phyloP scores from a whole-genome alignment of 805 yeast genomes.

The Starmerella sirachaensis region DNA sequence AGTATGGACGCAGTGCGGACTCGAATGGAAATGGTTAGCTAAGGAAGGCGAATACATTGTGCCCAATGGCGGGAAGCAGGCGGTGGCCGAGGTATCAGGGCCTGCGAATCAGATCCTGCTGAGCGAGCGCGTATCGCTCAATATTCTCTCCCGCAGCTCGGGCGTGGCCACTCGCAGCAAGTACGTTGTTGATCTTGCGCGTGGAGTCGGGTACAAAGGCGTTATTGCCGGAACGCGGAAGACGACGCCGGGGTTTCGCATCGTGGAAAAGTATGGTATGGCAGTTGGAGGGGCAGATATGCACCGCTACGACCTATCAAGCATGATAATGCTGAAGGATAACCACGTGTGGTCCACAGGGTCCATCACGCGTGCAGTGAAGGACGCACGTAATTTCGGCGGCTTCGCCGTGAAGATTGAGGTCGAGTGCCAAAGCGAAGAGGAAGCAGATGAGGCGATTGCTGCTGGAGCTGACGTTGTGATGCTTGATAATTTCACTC shows the following conservation, averaged over 20 bases:
- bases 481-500: constrained; percentile 82
- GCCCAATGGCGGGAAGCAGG: constrained; percentile 42
- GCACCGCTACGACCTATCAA: constrained; percentile 79
- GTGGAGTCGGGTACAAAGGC: constrained; percentile 59
- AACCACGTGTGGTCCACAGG: constrained; percentile 91
- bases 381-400: constrained; percentile 61
- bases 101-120: constrained; percentile 66
- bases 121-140: constrained; percentile 79
- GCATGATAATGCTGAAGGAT: constrained; percentile 94
- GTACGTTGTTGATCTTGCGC: constrained; percentile 47
- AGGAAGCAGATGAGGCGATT: constrained; percentile 85
- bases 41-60: constrained; percentile 54
- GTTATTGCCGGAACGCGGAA: constrained; percentile 91
- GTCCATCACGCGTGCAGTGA: constrained; percentile 74
- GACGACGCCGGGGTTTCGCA: constrained; percentile 91
- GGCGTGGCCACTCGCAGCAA: constrained; percentile 76
- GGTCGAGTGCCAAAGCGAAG: constrained; percentile 78
- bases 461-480: constrained; percentile 90
- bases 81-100: constrained; percentile 69
- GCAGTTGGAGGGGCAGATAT: constrained; percentile 89
- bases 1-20: constrained; percentile 62
- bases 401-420: constrained; percentile 87
- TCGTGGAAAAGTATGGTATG: constrained; percentile 87
- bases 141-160: constrained; percentile 67
- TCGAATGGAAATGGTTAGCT: constrained; percentile 59